Percentiles rank a stretch among this genome's conserved stretches.
Conservation (phyloP, 148 eudicot species). For the Camellia lanceoleosa region DNA sequence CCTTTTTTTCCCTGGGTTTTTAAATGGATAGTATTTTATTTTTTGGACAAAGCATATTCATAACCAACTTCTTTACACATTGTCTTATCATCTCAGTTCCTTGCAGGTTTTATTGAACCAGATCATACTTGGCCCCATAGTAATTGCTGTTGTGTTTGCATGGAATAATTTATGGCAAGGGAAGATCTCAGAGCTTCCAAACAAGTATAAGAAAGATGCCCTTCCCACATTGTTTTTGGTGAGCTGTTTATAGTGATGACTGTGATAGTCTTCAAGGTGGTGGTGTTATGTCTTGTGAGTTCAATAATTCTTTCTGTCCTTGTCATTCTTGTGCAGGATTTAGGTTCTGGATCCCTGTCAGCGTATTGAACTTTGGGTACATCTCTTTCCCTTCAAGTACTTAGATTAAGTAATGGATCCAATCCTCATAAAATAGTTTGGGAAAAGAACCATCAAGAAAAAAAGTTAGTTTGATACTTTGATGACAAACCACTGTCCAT, state of each 20-base stretch:
- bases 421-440: not conserved
- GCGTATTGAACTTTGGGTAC: slow-evolving; percentile 84
- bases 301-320: not conserved
- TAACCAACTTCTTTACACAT: not conserved
- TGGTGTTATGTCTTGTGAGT: not conserved
- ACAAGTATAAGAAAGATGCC: slow-evolving; percentile 77
- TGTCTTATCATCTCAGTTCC: slow-evolving; percentile 15
- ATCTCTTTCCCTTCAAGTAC: slow-evolving; percentile 25
- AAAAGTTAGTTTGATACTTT: not conserved
- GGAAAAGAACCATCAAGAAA: not conserved
- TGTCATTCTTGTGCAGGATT: slow-evolving; percentile 57
- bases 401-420: slow-evolving; percentile 10
- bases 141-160: slow-evolving; percentile 88
- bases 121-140: slow-evolving; percentile 80
- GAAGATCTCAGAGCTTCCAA: slow-evolving; percentile 81
- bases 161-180: slow-evolving; percentile 94
- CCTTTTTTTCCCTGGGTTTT: not conserved
- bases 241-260: slow-evolving; percentile 5
- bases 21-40: not conserved
- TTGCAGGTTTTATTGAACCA: slow-evolving; percentile 82
- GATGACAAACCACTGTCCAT: not conserved
- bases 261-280: not conserved
- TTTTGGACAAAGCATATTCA: slow-evolving; percentile 1
- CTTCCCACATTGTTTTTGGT: slow-evolving; percentile 74
- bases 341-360: slow-evolving; percentile 95